Evolutionary conservation across 345 rosid genomes (phyloP), one percentile per base, ranked within the genome.

Genomic region (Cardamine chenopodiifolia): DNA sequence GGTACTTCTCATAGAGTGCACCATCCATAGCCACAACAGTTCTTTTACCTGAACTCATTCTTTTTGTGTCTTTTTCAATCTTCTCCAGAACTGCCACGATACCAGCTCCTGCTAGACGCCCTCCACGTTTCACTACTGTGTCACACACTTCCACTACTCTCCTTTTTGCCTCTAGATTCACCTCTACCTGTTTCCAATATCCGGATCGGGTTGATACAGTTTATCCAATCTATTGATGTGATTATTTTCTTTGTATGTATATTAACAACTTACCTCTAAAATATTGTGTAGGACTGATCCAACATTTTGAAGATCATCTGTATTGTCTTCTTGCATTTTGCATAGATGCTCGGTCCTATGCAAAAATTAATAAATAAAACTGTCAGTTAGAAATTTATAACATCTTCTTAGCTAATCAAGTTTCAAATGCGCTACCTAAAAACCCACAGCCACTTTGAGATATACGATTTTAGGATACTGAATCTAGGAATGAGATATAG

Each of bases 11-110:
- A 6, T 93, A 89, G 17, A 90, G 73, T 3, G 92, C 96, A 25
- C 94, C 98, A 2, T 91, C 97, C 88, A 85, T 87, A 18, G 97
- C 96, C 53, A 89, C 96, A 20, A 88, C 97, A 0, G 91, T 86
- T 70, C 86, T 83, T 73, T 86, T 84, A 17, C 90, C 85, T 0
- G 82, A 86, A 34, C 85, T 68, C 17, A 79, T 45, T 26, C 91
- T 90, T 69, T 84, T 76, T 0, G 96, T 82, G 20, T 88, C 93
- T 40, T 78, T 81, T 70, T 85, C 98, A 80, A 89, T 83, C 86
- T 91, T 93, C 71, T 89, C 87, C 52, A 90, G 84, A 66, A 90
- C 80, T 32, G 96, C 89, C 2, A 89, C 98, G n/a, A 93, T 86
- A 44, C 98, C 96, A 5, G 96, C 97, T 39, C 97, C 96, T 0